Percentiles rank a stretch among this genome's conserved stretches.
Evolutionary conservation across 2,329 filamentous ascomycete genomes (phyloP).

Genomic region (Hypoxylon sp.): DNA sequence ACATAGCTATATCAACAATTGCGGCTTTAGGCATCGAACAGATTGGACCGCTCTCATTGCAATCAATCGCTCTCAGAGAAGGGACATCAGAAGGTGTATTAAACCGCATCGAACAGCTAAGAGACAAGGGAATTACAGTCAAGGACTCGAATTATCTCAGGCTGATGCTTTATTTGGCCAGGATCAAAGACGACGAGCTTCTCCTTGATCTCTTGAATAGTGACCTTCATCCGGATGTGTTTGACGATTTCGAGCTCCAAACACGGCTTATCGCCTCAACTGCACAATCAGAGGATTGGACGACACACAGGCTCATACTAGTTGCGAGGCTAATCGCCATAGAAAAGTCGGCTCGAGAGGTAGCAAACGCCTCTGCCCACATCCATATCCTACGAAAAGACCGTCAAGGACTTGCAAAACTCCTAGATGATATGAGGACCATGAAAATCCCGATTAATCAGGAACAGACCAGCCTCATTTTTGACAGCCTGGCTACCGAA

Average conservation of each 20-base stretch:
- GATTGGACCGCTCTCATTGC: conserved; percentile 82
- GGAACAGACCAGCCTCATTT: conserved; percentile 51
- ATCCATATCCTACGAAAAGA: conserved; percentile 51
- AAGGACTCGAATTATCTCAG: conserved; percentile 75
- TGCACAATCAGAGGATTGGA: conserved; percentile 58
- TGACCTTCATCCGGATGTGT: conserved; percentile 70
- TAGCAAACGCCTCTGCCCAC: conserved; percentile 56
- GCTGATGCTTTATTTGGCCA: conserved; percentile 75
- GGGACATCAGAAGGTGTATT: conserved; percentile 68
- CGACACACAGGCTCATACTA: conserved; percentile 61
- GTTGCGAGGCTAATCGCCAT: conserved; percentile 59
- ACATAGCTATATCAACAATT: conserved; percentile 76
- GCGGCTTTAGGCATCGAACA: conserved; percentile 79
- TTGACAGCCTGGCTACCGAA: conserved; percentile 50
- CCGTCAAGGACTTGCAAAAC: conserved; percentile 49
- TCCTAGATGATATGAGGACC: conserved; percentile 58
- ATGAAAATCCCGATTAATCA: conserved; percentile 55
- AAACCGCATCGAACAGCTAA: conserved; percentile 72
- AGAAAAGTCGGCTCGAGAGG: conserved; percentile 49
- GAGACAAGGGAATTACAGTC: conserved; percentile 73
- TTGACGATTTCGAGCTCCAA: conserved; percentile 63
- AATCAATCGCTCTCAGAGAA: conserved; percentile 81
- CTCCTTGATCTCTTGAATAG: conserved; percentile 63
- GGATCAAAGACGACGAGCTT: conserved; percentile 66
- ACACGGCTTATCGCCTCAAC: conserved; percentile 57